Evolutionary conservation across 768 basidiomycete genomes (phyloP), one percentile per base, ranked within the genome.

Genomic region (Cystofilobasidium macerans): DNA sequence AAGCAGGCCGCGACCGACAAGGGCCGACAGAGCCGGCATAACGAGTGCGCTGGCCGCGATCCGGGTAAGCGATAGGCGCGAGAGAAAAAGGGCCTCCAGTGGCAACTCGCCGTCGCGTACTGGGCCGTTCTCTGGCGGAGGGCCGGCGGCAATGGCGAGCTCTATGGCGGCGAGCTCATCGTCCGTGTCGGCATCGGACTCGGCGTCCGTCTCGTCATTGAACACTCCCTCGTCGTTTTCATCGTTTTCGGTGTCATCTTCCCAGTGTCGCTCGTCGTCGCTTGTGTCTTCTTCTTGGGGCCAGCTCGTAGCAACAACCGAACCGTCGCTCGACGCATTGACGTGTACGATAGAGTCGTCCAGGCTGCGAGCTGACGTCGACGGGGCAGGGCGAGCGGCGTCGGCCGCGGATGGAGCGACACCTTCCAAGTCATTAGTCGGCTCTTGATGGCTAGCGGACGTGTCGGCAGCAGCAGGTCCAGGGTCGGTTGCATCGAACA

Each of bases 161-260:
- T 40, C 61, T 43, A 51, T 68, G 57, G 13, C 58, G 53, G 26
- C 51, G 51, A 22, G 36, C 67, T 51, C 43, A 53, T 57, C 62
- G 28, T 64, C 63, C 26, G 54, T 56, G 38, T 59, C 28, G 36
- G 53, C 22, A 20, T 35, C 32, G 30, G 8, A n/a, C 45, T 61
- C 42, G 70, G 69, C 56, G 67, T 67, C 47, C 62, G 32, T 13
- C n/a, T n/a, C 57, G 64, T 57, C 22, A 48, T 67, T 40, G 42
- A 18, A 43, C 18, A 7, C 9, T 38, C 42, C 30, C 56, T 64
- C 42, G 70, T 71, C 59, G 67, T 67, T 35, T 64, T 36, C 18
- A 24, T 28, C 57, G 62, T 53, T 9, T 51, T 66, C 38, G 32
- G 26, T 36, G 57, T 38, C 14, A 11, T 60, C 58, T 24, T 60